Percentiles rank a stretch among this genome's conserved stretches.
Evolutionary conservation across 1,284 basidiomycete genomes (phyloP).

Genomic region (Microbotryomycetes sp.): DNA sequence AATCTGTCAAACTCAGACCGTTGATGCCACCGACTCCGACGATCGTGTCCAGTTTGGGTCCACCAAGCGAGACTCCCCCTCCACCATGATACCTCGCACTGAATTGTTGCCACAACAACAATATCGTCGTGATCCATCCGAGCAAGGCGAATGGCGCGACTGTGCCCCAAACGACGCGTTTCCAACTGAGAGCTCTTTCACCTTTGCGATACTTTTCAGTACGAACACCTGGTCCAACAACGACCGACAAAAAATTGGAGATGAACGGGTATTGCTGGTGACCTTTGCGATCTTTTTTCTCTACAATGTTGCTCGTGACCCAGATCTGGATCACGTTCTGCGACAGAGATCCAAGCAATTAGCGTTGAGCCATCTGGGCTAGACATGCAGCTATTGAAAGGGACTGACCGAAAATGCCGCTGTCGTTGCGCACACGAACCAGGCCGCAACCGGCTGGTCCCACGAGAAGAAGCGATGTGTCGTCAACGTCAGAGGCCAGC

Average conservation of each 20-base stretch:
- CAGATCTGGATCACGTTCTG: constrained; percentile 32
- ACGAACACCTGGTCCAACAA: constrained; percentile 26
- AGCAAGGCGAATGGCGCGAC: constrained; percentile 25
- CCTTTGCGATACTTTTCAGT: constrained; percentile 30
- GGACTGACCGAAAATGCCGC: constrained; percentile 30
- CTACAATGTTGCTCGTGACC: constrained; percentile 32
- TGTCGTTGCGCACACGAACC: constrained; percentile 30
- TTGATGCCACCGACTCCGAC: background rate
- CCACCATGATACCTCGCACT: constrained; percentile 18
- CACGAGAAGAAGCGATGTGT: constrained; percentile 30
- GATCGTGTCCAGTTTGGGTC: background rate
- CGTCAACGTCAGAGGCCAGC: constrained; percentile 33
- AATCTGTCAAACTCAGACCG: background rate
- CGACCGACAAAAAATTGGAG: constrained; percentile 4
- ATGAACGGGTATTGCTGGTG: constrained; percentile 15
- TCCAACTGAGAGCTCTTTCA: constrained; percentile 28
- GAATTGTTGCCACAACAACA: constrained; percentile 28
- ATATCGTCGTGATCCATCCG: constrained; percentile 22
- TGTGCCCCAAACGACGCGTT: constrained; percentile 27
- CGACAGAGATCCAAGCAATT: background rate
- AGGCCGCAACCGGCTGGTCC: constrained; percentile 30
- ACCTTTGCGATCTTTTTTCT: constrained; percentile 24
- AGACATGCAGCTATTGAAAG: background rate
- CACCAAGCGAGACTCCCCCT: constrained; percentile 12
- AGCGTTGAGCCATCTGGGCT: background rate